These are phyloP conservation scores for Trypanosoma avium DNA, from an alignment of 208 protist genomes.

Conservation along the genomic window DNA sequence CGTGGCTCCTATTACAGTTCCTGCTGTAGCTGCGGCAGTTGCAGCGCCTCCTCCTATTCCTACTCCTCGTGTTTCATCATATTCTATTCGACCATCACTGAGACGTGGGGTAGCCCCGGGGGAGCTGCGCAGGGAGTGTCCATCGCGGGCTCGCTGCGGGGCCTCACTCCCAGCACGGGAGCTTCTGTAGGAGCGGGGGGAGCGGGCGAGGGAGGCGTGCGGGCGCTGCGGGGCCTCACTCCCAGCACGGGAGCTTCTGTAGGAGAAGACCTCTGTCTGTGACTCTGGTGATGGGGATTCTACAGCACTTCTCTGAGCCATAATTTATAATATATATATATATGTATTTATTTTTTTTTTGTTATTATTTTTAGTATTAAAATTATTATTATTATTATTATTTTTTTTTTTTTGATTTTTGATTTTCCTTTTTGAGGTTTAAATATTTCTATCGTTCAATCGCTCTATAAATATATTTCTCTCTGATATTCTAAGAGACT, in stretches of 20 bases:
- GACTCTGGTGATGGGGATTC: constrained; percentile 26
- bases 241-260: constrained; percentile 29
- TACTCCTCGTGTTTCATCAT: background rate
- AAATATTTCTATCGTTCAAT: too few relatives aligned
- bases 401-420: too few relatives aligned
- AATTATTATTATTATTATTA: too few relatives aligned
- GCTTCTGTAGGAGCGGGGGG: constrained; percentile 23
- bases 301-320: constrained; percentile 17
- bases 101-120: background rate
- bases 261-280: constrained; percentile 38
- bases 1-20: background rate
- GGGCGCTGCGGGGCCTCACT: constrained; percentile 23
- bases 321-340: too few relatives aligned
- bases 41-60: background rate
- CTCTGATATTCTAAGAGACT: too few relatives aligned
- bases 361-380: too few relatives aligned
- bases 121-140: constrained; percentile 6
- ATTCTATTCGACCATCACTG: background rate
- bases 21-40: background rate
- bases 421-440: too few relatives aligned
- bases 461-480: too few relatives aligned
- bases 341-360: background rate
- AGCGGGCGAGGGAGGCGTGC: constrained; percentile 1
- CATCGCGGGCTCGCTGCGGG: constrained; percentile 23
- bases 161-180: constrained; percentile 54